phyloP scores from a whole-genome alignment of 1,139 yeast species.

The Protomyces pachydermus region DNA sequence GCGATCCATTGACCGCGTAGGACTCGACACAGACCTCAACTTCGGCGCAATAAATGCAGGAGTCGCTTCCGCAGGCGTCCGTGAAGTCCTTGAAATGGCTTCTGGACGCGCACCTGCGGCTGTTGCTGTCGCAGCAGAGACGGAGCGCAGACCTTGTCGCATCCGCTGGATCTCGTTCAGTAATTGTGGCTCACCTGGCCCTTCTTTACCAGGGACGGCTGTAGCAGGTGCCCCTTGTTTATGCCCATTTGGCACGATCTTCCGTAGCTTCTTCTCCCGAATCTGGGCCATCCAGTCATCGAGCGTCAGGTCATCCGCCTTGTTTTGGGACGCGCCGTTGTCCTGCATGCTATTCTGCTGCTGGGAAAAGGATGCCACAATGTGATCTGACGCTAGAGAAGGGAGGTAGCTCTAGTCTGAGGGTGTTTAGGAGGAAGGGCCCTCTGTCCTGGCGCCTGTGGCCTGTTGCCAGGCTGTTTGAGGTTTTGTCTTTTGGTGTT shows the following conservation, averaged over 20 bases:
- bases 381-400: too few relatives aligned
- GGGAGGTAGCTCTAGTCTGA: too few relatives aligned
- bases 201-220: background rate
- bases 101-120: background rate
- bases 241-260: constrained; percentile 21
- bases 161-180: constrained; percentile 7
- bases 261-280: constrained; percentile 16
- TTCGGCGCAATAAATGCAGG: background rate
- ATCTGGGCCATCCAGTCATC: constrained; percentile 25
- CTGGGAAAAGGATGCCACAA: too few relatives aligned
- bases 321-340: background rate
- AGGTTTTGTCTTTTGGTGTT: too few relatives aligned
- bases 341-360: background rate
- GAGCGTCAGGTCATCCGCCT: background rate
- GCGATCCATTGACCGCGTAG: background rate
- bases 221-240: background rate
- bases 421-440: too few relatives aligned
- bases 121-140: background rate
- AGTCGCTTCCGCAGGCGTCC: background rate
- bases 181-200: background rate
- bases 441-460: too few relatives aligned
- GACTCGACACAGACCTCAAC: background rate
- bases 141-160: constrained; percentile 17
- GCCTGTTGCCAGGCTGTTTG: too few relatives aligned
- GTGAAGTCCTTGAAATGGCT: background rate